Base-by-base conservation (phyloP, 2,329 filamentous ascomycete genomes). In the Diplodia scrobiculata region DNA sequence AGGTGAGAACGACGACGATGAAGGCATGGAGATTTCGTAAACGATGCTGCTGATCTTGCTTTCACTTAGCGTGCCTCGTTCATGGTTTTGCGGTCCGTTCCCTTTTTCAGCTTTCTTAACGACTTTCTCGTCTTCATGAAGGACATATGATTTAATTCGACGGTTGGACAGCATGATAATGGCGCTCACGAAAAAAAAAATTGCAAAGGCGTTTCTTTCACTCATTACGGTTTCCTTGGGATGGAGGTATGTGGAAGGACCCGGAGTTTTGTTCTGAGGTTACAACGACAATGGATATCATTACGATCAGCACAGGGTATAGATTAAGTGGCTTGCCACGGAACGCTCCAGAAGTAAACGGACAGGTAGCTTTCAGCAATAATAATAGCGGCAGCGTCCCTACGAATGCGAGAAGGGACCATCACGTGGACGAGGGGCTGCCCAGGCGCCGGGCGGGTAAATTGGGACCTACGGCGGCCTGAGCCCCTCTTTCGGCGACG, bases 1-100 rank as follows among this genome's bases (percentile, higher is more conserved):
- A 5, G 79, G 79, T 21, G 77, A 79, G 5, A 79, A 80, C 27
- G 76, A 70, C 1, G 80, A 81, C 19, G 78, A 76, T 21, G 79
- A 79, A 47, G 77, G 76, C 3, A 79, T 79, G 77, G 77, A 79
- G 65, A 50, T 62, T 19, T 62, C 58, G 73, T 79, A 36, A 78
- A 76, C 78, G 67, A 68, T 36, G 36, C 62, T 63, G 41, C 53
- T 65, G 29, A 50, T 58, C 5, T 32, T 36, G 34, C 32, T 54
- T 14, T 9, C 17, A 14, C 34, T 19, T 29, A 32, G 48, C 47
- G 25, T 29, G 32, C 13, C 38, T 32, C 17, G 17, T 50, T 5
- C 29, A 27, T 14, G 52, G 63, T 21, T 38, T 32, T 50, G 5
- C n/a, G 21, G 14, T 50, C 14, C 17, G 21, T 34, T 48, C 25